These are phyloP conservation scores for Apiospora saccharicola DNA, from an alignment of 2,329 filamentous ascomycete species.

Conservation along the genomic window DNA sequence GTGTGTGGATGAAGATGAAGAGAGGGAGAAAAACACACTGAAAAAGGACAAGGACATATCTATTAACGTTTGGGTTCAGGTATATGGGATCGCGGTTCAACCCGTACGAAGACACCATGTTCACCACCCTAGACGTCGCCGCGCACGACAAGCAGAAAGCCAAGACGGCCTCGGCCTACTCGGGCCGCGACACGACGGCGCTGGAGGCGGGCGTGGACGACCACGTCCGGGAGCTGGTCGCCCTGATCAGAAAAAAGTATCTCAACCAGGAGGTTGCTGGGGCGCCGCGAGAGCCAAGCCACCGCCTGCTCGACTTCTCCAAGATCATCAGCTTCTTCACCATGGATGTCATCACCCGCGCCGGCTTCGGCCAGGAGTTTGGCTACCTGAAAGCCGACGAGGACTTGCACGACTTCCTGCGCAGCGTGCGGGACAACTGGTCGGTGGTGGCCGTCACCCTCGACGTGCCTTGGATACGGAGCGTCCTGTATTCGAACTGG, in stretches of 20 bases:
- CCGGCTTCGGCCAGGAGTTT: constrained; percentile 37
- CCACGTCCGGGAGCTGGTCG: constrained; percentile 20
- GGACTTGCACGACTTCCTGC: constrained; percentile 33
- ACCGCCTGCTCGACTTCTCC: constrained; percentile 32
- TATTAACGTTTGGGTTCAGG: not conserved
- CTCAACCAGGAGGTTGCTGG: not conserved
- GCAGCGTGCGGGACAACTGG: constrained; percentile 23
- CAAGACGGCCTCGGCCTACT: constrained; percentile 43
- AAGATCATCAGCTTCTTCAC: constrained; percentile 32
- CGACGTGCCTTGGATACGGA: constrained; percentile 33
- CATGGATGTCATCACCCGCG: constrained; percentile 36
- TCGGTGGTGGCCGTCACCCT: constrained; percentile 28
- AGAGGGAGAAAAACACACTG: not conserved
- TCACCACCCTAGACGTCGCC: constrained; percentile 53
- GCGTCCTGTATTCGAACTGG: constrained; percentile 31
- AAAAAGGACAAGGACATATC: not conserved
- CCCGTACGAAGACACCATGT: constrained; percentile 58
- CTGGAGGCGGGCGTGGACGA: constrained; percentile 23
- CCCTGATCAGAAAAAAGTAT: constrained; percentile 12
- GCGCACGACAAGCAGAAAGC: constrained; percentile 49
- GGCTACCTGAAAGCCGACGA: constrained; percentile 33
- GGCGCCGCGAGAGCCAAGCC: not conserved
- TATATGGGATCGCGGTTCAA: constrained; percentile 54
- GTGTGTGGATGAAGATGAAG: no score
- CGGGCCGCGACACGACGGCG: constrained; percentile 19